A percentile compares a stretch with the other conserved stretches of the same genome.
These are phyloP conservation scores for Coemansia sp. DNA, from an alignment of 192 early-diverging fungal genomes.

Conservation along the genomic window DNA sequence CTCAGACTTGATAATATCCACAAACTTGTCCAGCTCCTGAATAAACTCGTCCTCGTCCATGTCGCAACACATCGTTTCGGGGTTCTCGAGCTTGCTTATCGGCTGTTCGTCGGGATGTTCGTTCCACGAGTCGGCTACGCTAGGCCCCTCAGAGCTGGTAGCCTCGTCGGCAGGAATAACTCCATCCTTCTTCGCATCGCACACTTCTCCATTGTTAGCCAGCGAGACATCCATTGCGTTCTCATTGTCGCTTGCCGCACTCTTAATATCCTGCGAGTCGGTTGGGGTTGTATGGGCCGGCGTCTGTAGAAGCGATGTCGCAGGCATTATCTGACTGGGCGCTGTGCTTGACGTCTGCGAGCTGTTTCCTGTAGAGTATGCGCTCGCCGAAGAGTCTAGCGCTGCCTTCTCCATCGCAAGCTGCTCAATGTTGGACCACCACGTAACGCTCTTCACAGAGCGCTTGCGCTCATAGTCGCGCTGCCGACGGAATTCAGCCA, in stretches of 20 bases:
- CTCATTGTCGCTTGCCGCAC: not conserved
- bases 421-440: conserved; percentile 77
- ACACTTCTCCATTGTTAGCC: not conserved
- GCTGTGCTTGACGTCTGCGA: not conserved
- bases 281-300: not conserved
- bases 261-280: not conserved
- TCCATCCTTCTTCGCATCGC: not conserved
- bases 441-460: conserved; percentile 74
- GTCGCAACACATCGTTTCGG: conserved; percentile 41
- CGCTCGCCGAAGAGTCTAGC: not conserved
- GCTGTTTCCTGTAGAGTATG: not conserved
- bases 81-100: conserved; percentile 51
- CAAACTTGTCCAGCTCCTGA: conserved; percentile 56
- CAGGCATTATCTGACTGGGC: not conserved
- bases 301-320: not conserved
- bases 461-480: conserved; percentile 84
- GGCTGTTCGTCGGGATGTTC: conserved; percentile 26
- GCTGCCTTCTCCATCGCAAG: conserved; percentile 29
- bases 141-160: not conserved
- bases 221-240: not conserved
- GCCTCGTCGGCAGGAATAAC: not conserved
- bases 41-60: conserved; percentile 56
- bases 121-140: not conserved
- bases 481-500: conserved; percentile 86
- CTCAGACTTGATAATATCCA: conserved; percentile 50